Base-by-base conservation (phyloP, 495 filamentous ascomycete species). In the Glarea lozoyensis region DNA sequence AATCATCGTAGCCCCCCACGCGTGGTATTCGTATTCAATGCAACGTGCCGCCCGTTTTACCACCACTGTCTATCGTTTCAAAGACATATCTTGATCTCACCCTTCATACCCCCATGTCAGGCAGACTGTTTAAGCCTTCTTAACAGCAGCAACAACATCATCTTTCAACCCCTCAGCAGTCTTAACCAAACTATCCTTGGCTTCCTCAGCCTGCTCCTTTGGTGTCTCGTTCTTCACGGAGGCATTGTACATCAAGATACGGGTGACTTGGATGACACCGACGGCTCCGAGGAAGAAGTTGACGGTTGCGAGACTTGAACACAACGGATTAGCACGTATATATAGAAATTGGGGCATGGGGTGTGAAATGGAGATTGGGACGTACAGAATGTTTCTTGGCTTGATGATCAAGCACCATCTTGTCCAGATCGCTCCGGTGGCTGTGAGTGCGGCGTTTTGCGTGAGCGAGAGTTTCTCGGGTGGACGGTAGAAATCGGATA, bases 371-470 rank as follows among this genome's bases (percentile, higher is more conserved):
- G 25, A 39, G 15, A 47, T 34, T 19, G 29, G 10, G n/a, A 64
- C 81, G 25, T 67, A 90, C 86, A 94, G 79, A 48, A 82, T 68
- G 69, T 98, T 98, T 59, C 76, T 76, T 45, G 92, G 92, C 61
- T 80, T 88, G 67, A 98, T 98, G 59, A 98, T 82, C 62, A 95
- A 72, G 70, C 92, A 98, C 92, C 92, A 98, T 24, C 92, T 78
- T 20, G 92, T 98, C 92, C 92, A 98, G 71, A 98, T 98, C 31
- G 77, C 62, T 40, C 92, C 92, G n/a, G 92, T 98, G 40, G 76
- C 73, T 48, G 79, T 87, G 30, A 98, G 75, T 19, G 92, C 92
- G 34, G 64, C 63, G 67, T 97, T 98, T 66, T 95, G 89, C 12
- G 84, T 87, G 13, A 95, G 68, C 23, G 89, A 95, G 47, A 98